These are phyloP conservation scores for Salix purpurea DNA, from an alignment of 345 rosid genomes.

Conservation along the genomic window DNA sequence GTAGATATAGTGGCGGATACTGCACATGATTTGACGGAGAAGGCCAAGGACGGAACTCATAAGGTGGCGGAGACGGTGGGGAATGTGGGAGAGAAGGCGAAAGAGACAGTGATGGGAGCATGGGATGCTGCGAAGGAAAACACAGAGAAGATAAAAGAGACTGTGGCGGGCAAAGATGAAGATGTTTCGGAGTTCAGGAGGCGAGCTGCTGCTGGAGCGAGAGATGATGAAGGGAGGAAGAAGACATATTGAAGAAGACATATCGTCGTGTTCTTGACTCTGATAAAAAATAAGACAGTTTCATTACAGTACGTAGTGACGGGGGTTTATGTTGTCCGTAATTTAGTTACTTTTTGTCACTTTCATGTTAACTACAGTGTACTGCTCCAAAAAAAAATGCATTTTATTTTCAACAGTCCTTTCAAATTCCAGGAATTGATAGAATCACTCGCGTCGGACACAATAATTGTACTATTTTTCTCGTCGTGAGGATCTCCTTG, in stretches of 20 bases:
- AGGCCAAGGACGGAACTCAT: constrained; percentile 4
- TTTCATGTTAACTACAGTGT: too few relatives aligned
- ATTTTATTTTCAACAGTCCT: too few relatives aligned
- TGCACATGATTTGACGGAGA: constrained; percentile 16
- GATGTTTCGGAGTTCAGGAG: constrained; percentile 15
- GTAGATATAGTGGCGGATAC: constrained; percentile 8
- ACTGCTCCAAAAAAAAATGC: too few relatives aligned
- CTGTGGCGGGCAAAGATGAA: constrained; percentile 30
- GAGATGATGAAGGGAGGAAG: background rate
- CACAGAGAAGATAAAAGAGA: constrained; percentile 41
- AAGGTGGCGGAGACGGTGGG: constrained; percentile 10
- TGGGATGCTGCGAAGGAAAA: constrained; percentile 34
- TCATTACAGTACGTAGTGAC: background rate
- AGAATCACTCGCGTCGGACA: too few relatives aligned
- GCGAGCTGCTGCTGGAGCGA: background rate
- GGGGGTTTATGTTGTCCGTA: background rate
- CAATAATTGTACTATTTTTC: too few relatives aligned
- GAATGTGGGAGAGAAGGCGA: constrained; percentile 29
- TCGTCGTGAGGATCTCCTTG: too few relatives aligned
- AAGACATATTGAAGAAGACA: background rate
- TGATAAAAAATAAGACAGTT: background rate
- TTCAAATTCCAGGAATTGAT: too few relatives aligned
- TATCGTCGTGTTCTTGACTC: background rate
- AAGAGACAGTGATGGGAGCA: constrained; percentile 24
- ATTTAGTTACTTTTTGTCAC: background rate